Evolutionary conservation across 805 yeast genomes (phyloP), one percentile per base, ranked within the genome.

Genomic region (Candida broadrunensis): DNA sequence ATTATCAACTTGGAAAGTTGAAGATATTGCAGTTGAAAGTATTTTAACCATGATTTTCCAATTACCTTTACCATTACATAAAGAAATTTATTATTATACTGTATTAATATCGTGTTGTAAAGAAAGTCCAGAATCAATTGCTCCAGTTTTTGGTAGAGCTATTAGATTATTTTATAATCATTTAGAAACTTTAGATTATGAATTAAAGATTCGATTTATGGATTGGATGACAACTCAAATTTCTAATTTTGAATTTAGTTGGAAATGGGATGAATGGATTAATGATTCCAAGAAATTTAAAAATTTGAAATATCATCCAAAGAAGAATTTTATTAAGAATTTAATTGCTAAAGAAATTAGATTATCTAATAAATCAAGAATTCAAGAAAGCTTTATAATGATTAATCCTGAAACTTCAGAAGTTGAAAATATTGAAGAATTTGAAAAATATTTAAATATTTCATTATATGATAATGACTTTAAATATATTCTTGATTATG

Each of bases 251-350:
- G 89, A 85, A 42, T 93, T 88, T 65, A 87, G 90, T 27, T 93
- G 99, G 99, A 88, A 89, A 57, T 93, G 99, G 99, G 80, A 78
- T 47, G 98, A 90, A 61, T 93, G 99, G 99, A 78, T 75, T 20
- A 65, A 61, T 2, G 86, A 82, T 52, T 73, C 83, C 0, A 52
- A 58, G n/a, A 60, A 58, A 35, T 73, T 69, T 35, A 62, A 67
- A 6, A 60, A 69, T 9, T 66, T 75, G 26, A 59, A 67, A 25
- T 80, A 77, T 53, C 90, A 87, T 56, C 96, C 97, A 11, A 80
- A 79, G 49, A 73, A 78, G 46, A 77, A 75, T 35, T 84, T 91
- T 49, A 80, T 91, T 44, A 79, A 75, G 50, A 89, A 89, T 62
- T 71, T 90, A 47, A 82, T 93, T 44, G 77, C 81, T 31, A 90